Percentiles rank a stretch among this genome's conserved stretches.
These are phyloP conservation scores for Cymbidium sinense DNA, from an alignment of 106 monocot genomes.

Conservation along the genomic window DNA sequence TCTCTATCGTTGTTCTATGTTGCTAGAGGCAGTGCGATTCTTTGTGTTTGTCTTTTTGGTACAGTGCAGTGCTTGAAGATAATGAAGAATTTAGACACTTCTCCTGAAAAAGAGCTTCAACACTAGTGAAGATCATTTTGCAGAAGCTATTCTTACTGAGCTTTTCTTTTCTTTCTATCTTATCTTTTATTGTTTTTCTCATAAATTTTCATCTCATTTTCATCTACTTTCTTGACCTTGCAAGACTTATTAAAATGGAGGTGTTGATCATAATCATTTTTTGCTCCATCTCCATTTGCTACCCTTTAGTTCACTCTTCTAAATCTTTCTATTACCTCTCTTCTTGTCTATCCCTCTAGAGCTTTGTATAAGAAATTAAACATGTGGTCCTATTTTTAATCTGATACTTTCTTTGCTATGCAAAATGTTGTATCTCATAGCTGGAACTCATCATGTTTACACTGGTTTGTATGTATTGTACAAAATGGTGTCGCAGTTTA, in stretches of 20 bases:
- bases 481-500: too few species aligned
- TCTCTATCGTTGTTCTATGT: too few species aligned
- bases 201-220: too few species aligned
- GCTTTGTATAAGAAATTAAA: not conserved
- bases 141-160: not conserved
- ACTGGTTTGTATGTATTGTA: too few species aligned
- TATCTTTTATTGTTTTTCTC: too few species aligned
- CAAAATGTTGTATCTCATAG: too few species aligned
- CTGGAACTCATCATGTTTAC: too few species aligned
- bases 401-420: too few species aligned
- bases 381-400: not conserved
- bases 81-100: not conserved
- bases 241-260: not conserved
- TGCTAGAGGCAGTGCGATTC: not conserved
- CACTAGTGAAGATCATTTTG: not conserved
- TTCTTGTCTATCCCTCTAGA: not conserved
- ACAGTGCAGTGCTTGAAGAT: not conserved
- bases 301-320: not conserved
- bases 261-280: not conserved
- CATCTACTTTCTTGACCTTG: not conserved
- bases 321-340: not conserved
- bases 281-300: not conserved
- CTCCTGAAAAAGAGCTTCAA: not conserved
- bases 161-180: not conserved
- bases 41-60: not conserved